Conservation (phyloP, 169 alveolate species). For the Eimeria praecox region DNA sequence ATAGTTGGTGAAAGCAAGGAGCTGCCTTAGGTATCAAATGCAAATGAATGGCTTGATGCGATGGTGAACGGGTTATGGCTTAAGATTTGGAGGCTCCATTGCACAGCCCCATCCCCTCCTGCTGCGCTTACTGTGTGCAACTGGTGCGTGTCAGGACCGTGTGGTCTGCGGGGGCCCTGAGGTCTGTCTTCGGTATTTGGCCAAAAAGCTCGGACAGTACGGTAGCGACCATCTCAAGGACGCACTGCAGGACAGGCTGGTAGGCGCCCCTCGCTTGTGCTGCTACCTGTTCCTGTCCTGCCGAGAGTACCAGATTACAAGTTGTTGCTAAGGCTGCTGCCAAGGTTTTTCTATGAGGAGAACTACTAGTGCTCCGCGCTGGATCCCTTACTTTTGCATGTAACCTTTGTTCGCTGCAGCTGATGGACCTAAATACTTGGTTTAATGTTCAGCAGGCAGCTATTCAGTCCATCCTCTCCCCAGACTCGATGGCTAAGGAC, state of each 20-base stretch:
- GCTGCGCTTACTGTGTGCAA: background rate
- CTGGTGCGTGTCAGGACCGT: conserved; percentile 26
- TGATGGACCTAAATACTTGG: conserved; percentile 53
- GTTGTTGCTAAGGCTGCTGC: background rate
- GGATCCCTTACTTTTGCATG: background rate
- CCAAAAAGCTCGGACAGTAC: conserved; percentile 56
- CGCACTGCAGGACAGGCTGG: conserved; percentile 60
- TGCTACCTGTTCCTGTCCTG: background rate
- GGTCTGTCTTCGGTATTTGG: conserved; percentile 62
- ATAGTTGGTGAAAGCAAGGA: background rate
- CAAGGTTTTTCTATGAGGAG: background rate
- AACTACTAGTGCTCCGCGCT: background rate
- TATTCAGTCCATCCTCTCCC: conserved; percentile 46
- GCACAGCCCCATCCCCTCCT: background rate
- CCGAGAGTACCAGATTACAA: background rate
- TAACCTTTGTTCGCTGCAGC: background rate
- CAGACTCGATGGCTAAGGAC: conserved; percentile 59
- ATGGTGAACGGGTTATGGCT: background rate
- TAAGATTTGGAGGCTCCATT: background rate
- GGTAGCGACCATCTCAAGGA: conserved; percentile 60
- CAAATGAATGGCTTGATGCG: background rate
- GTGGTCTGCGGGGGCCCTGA: conserved; percentile 69
- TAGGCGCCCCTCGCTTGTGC: background rate
- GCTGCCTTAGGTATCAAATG: background rate
- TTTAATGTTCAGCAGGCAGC: conserved; percentile 64